A percentile compares a stretch with the other conserved stretches of the same genome.
These are phyloP conservation scores for Eucalyptus regnans DNA, from an alignment of 345 rosid species.

Conservation along the genomic window DNA sequence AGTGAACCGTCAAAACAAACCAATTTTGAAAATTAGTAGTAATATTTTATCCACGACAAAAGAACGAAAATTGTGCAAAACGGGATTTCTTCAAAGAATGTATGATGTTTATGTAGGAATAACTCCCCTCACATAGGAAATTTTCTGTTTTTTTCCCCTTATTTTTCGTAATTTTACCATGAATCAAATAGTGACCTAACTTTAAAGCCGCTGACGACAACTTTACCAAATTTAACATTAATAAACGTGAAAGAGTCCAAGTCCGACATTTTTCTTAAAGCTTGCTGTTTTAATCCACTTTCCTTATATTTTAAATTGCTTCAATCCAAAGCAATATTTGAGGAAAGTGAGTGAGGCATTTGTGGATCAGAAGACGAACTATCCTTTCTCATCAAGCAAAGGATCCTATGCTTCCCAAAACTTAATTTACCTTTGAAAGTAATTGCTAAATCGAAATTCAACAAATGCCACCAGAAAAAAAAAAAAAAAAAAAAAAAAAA, in stretches of 20 bases:
- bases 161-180: not conserved
- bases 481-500: not conserved
- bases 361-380: not conserved
- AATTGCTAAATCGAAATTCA: not conserved
- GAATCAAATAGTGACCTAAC: not conserved
- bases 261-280: not conserved
- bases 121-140: not conserved
- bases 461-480: not conserved
- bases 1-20: not conserved
- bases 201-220: not conserved
- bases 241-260: not conserved
- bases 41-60: too few relatives aligned
- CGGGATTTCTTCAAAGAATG: not conserved
- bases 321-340: not conserved
- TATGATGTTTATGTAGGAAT: not conserved
- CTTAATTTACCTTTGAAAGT: not conserved
- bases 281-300: not conserved
- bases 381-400: not conserved
- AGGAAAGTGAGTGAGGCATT: not conserved
- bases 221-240: not conserved
- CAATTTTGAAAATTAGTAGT: not conserved
- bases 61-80: too few relatives aligned
- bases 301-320: not conserved
- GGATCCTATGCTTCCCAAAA: not conserved
- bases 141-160: not conserved